Conservation (phyloP, 106 monocot species). For the Dioscorea dumetorum region DNA sequence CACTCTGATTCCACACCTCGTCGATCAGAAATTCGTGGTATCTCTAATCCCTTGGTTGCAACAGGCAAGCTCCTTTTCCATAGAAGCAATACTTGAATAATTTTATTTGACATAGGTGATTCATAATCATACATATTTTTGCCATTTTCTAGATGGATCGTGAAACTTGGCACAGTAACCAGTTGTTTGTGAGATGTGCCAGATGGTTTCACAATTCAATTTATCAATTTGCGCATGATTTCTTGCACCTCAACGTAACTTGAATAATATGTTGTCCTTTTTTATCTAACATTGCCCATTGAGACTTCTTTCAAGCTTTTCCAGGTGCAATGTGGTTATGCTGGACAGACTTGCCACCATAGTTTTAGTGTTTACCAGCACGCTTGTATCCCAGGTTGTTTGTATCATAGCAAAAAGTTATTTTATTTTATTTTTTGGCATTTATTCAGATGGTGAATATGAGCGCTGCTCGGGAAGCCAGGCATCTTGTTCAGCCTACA, state of each 20-base stretch:
- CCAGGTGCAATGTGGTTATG: not conserved
- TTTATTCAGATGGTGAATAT: constrained; percentile 58
- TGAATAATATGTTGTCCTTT: no score
- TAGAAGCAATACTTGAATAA: not conserved
- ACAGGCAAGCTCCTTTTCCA: constrained; percentile 38
- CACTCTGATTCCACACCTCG: constrained; percentile 33
- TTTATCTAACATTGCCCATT: no score
- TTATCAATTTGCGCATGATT: not conserved
- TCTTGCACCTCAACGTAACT: no score
- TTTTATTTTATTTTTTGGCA: not conserved
- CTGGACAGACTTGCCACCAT: no score
- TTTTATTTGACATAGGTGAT: not conserved
- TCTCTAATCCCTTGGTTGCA: constrained; percentile 77
- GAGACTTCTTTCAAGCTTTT: not conserved
- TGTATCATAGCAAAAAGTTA: not conserved
- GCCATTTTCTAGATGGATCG: not conserved
- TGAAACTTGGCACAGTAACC: not conserved
- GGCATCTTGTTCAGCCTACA: constrained; percentile 29
- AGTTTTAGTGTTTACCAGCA: no score
- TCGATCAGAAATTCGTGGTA: constrained; percentile 41
- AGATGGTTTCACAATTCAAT: not conserved
- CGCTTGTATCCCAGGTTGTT: no score
- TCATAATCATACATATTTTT: not conserved
- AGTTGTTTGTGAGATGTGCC: not conserved
- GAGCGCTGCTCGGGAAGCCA: constrained; percentile 27